Evolutionary conservation across 192 early-diverging fungal genomes (phyloP).

Genomic region (Coemansia sp.): DNA sequence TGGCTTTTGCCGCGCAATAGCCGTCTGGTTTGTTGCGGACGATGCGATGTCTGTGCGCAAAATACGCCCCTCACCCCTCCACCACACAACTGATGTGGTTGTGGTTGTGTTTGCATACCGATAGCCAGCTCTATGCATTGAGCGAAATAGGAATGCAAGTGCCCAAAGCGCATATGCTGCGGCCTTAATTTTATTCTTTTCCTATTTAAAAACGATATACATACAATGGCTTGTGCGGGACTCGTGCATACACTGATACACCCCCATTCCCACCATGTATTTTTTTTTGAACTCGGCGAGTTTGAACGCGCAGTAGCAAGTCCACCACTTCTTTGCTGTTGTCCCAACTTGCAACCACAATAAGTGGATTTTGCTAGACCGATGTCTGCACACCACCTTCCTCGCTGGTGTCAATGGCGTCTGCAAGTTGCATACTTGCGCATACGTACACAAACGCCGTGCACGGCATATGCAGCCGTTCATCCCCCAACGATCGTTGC

Average conservation of each 20-base stretch:
- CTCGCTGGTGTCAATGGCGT: not conserved
- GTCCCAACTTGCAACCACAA: too few relatives aligned
- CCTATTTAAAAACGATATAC: not conserved
- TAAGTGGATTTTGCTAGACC: not conserved
- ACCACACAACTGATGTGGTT: not conserved
- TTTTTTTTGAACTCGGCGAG: too few relatives aligned
- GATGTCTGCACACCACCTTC: not conserved
- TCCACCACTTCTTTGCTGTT: too few relatives aligned
- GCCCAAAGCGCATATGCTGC: not conserved
- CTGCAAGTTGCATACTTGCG: not conserved
- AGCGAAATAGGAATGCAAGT: not conserved
- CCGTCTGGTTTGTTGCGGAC: constrained; percentile 1
- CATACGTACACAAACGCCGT: not conserved
- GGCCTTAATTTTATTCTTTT: constrained; percentile 2
- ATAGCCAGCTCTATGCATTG: not conserved
- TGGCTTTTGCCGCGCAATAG: not conserved
- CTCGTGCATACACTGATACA: not conserved
- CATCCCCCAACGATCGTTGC: not conserved
- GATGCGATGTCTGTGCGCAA: not conserved
- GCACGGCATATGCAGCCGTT: not conserved
- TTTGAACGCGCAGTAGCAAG: too few relatives aligned
- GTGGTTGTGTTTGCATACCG: not conserved
- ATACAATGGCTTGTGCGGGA: constrained; percentile 2
- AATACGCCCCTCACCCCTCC: not conserved
- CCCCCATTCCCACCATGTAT: not conserved